Evolutionary conservation across 768 basidiomycete species (phyloP), one percentile per base, ranked within the genome.

Genomic region (Mycena albidolilacea): DNA sequence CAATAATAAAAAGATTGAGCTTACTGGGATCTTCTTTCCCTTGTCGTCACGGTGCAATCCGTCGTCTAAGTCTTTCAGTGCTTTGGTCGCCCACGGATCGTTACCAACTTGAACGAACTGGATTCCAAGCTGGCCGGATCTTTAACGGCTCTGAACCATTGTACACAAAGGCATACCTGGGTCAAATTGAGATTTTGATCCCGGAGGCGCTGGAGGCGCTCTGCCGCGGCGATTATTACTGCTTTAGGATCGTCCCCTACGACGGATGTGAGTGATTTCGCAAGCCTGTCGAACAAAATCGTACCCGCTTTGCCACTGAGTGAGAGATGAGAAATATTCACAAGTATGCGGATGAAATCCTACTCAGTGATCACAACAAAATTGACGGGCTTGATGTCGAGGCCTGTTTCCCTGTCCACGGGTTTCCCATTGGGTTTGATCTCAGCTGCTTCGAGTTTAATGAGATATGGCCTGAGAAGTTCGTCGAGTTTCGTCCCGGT

Each of bases 71-170:
- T 87, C 81, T 69, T 84, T 79, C 55, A 90, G 83, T 72, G 79
- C 91, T 82, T 2, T 84, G 76, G 52, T 90, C 84, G 70, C 78
- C 54, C 57, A 74, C 39, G 68, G 77, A 76, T 78, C 79, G 71
- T 88, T 78, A 1, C 93, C 93, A 43, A 94, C 88, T 80, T 94
- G 93, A 1, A 95, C 87, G 65, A 95, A 92, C 73, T 93, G 92
- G 37, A 93, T 87, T 0, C 92, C 90, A 19, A 92, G 83, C 87
- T 93, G 23, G 1, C 11, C 19, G 6, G 41, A 10, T 7, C 4
- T 9, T 55, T 21, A 46, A 12, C 14, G 41, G 15, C 5, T n/a
- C 30, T 35, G 17, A 41, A 44, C 1, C 14, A 19, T 2, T 7
- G 58, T 5, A 11, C 17, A 48, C 7, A 23, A 23, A 10, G 12